Conservation (phyloP, 2,329 filamentous ascomycete species). For the Chlorencoelia australis region DNA sequence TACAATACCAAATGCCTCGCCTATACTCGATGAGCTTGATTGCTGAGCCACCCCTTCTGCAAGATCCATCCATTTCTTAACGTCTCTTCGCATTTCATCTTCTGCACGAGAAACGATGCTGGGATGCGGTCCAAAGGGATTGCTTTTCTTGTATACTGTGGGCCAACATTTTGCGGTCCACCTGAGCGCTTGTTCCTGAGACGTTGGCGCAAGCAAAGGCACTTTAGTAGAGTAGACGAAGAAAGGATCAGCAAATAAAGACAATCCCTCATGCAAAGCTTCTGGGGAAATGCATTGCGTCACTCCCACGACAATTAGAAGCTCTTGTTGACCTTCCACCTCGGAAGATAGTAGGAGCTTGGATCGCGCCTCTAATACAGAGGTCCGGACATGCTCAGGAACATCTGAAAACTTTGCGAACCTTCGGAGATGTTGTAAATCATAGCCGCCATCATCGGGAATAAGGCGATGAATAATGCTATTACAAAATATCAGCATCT, state of each 20-base stretch:
- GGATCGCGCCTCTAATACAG: conserved; percentile 42
- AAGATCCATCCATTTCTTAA: conserved; percentile 56
- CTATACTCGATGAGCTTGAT: conserved; percentile 46
- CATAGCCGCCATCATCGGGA: conserved; percentile 51
- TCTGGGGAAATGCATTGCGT: conserved; percentile 40
- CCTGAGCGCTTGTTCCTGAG: conserved; percentile 59
- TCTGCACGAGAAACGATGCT: conserved; percentile 61
- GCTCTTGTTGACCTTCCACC: conserved; percentile 32
- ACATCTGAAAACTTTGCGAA: conserved; percentile 64
- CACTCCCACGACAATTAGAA: conserved; percentile 41
- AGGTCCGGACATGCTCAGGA: conserved; percentile 52
- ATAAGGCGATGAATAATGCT: conserved; percentile 47
- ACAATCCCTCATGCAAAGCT: conserved; percentile 40
- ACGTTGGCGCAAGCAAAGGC: conserved; percentile 64
- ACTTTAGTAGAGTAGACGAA: conserved; percentile 43
- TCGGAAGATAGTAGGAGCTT: conserved; percentile 30
- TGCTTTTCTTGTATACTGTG: conserved; percentile 76
- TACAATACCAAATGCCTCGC: conserved; percentile 64
- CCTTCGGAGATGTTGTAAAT: conserved; percentile 62
- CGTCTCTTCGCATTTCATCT: conserved; percentile 55
- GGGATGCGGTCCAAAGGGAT: conserved; percentile 76
- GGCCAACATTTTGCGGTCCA: conserved; percentile 78
- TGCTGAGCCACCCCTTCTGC: conserved; percentile 54
- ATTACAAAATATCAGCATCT: conserved; percentile 25
- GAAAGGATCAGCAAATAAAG: conserved; percentile 40